These are phyloP conservation scores for Abrus pulchellus DNA, from an alignment of 306 rosid species.

Conservation along the genomic window DNA sequence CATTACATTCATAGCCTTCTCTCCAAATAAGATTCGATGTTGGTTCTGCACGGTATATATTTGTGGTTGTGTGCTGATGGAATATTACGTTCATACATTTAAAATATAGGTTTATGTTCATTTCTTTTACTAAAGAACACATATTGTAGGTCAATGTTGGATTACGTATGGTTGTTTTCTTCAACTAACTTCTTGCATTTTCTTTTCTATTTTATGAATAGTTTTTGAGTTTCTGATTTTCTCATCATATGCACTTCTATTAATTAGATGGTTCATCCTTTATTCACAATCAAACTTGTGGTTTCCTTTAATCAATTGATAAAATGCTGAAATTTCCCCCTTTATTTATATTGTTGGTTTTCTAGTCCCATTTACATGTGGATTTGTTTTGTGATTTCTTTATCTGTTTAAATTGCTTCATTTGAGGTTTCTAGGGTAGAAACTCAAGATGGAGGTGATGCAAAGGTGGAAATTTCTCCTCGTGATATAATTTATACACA, in stretches of 20 bases:
- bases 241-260: conserved; percentile 23
- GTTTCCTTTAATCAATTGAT: conserved; percentile 8
- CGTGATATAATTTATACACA: conserved; percentile 92
- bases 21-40: background rate
- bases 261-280: conserved; percentile 28
- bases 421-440: conserved; percentile 80
- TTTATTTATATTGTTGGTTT: conserved; percentile 39
- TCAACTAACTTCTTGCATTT: conserved; percentile 14
- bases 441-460: conserved; percentile 98
- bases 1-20: background rate
- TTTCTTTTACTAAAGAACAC: conserved; percentile 26
- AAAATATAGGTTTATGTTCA: conserved; percentile 18
- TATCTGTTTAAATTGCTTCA: conserved; percentile 36
- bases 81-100: conserved; percentile 38
- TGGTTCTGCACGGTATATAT: conserved; percentile 27
- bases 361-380: conserved; percentile 21
- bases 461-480: conserved; percentile 92
- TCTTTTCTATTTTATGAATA: conserved; percentile 1
- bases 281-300: conserved; percentile 25
- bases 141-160: conserved; percentile 36
- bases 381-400: conserved; percentile 36
- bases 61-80: conserved; percentile 13
- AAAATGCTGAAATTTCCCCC: conserved; percentile 13
- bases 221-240: conserved; percentile 13
- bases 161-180: conserved; percentile 12